phyloP scores from a whole-genome alignment of 2,329 filamentous ascomycete genomes.

The Colletotrichum sansevieriae region DNA sequence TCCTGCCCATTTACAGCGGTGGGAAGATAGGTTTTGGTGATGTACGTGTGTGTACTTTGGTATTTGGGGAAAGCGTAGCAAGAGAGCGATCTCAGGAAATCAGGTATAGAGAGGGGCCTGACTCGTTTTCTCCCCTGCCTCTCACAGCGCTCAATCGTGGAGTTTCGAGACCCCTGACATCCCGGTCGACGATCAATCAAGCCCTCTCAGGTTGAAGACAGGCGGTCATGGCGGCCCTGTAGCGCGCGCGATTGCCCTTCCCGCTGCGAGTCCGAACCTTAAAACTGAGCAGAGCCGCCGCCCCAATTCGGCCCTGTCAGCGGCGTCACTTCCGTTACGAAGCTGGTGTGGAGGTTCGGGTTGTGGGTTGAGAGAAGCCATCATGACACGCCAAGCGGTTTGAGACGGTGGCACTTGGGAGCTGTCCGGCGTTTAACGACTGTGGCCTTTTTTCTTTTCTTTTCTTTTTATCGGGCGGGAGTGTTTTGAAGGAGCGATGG shows the following conservation, averaged over 20 bases:
- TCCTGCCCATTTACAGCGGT: too few species aligned
- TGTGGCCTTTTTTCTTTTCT: not conserved
- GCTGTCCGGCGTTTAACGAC: conserved; percentile 6
- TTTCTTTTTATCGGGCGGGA: not conserved
- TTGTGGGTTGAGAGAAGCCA: not conserved
- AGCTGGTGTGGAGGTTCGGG: not conserved
- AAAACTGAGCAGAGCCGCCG: not conserved
- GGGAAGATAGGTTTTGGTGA: too few species aligned
- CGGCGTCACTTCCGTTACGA: not conserved
- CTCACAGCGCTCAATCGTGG: not conserved
- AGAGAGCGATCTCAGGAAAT: too few species aligned
- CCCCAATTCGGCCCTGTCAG: not conserved
- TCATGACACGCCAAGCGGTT: conserved; percentile 23
- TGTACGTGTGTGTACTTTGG: too few species aligned
- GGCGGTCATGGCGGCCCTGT: not conserved
- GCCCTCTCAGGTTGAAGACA: too few species aligned
- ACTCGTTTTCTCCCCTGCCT: too few species aligned
- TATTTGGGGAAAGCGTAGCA: too few species aligned
- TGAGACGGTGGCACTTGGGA: conserved; percentile 4
- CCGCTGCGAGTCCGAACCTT: too few species aligned
- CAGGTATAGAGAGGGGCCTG: too few species aligned
- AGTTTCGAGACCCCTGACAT: not conserved
- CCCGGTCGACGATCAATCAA: conserved; percentile 7
- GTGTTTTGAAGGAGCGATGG: not conserved
- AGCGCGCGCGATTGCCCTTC: too few species aligned